Percentiles rank a stretch among this genome's conserved stretches.
Evolutionary conservation across 2,329 filamentous ascomycete genomes (phyloP).

Genomic region (Cordyceps tenuipes): DNA sequence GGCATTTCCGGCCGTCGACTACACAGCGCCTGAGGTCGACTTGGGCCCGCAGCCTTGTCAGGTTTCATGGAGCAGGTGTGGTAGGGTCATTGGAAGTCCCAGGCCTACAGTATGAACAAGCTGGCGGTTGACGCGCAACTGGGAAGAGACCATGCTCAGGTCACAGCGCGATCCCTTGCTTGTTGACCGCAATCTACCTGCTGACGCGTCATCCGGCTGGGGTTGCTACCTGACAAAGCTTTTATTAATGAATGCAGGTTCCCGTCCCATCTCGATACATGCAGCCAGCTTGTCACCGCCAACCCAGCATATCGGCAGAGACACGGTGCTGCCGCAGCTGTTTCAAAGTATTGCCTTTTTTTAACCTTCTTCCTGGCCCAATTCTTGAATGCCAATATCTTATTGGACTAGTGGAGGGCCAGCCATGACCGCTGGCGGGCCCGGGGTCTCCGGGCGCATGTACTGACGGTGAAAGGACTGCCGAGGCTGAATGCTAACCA

Average conservation of each 20-base stretch:
- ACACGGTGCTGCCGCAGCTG: neutral
- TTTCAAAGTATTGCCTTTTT: constrained; percentile 1
- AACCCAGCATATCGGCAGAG: neutral
- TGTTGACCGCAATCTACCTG: neutral
- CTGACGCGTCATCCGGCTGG: neutral
- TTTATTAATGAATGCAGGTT: neutral
- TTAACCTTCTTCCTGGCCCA: neutral
- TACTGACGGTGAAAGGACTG: neutral
- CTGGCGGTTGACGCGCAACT: neutral
- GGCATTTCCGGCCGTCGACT: neutral
- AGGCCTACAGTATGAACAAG: neutral
- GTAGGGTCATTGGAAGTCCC: neutral
- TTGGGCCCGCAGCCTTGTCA: neutral
- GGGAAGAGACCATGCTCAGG: no score
- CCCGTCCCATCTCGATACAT: neutral
- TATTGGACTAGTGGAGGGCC: constrained; percentile 1
- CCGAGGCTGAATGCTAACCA: neutral
- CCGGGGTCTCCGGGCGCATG: constrained; percentile 3
- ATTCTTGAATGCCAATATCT: neutral
- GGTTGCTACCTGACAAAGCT: neutral
- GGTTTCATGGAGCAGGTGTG: neutral
- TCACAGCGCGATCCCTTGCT: neutral
- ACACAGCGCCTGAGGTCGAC: neutral
- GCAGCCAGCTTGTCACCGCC: neutral
- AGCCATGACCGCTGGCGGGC: neutral